Evolutionary conservation across 805 yeast genomes (phyloP).

Genomic region (Candida succiphila): DNA sequence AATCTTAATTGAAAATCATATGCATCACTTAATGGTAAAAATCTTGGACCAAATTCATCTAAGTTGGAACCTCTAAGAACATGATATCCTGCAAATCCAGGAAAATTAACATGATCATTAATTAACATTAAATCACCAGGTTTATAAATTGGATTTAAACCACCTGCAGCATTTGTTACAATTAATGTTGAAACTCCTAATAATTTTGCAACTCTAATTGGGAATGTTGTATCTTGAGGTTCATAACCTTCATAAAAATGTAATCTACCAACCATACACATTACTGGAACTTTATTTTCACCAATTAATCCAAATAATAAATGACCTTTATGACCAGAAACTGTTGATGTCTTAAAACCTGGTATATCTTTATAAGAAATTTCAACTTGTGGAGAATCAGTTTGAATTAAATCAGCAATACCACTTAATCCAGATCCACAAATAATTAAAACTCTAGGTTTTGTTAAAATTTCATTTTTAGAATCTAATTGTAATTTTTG

Average conservation of each 20-base stretch:
- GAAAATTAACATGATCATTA: slow-evolving; percentile 80
- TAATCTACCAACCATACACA: slow-evolving; percentile 89
- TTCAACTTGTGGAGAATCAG: slow-evolving; percentile 28
- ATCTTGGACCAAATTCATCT: slow-evolving; percentile 74
- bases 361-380: slow-evolving; percentile 67
- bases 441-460: slow-evolving; percentile 66
- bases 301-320: slow-evolving; percentile 75
- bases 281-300: slow-evolving; percentile 58
- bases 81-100: slow-evolving; percentile 84
- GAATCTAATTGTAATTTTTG: slow-evolving; percentile 4
- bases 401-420: slow-evolving; percentile 45
- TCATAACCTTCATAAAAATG: slow-evolving; percentile 90
- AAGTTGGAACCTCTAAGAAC: slow-evolving; percentile 85
- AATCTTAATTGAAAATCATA: slow-evolving; percentile 68
- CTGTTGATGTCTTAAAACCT: slow-evolving; percentile 73
- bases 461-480: slow-evolving; percentile 3
- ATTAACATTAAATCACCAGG: slow-evolving; percentile 92
- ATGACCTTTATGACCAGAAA: slow-evolving; percentile 83
- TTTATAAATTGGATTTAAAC: slow-evolving; percentile 51
- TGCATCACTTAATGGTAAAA: slow-evolving; percentile 82
- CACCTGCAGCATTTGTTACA: slow-evolving; percentile 97
- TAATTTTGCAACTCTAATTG: slow-evolving; percentile 63
- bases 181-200: slow-evolving; percentile 55
- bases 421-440: slow-evolving; percentile 96
- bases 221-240: slow-evolving; percentile 76